These are phyloP conservation scores for Lasiodiplodia sp. DNA, from an alignment of 2,329 filamentous ascomycete species.

Conservation along the genomic window DNA sequence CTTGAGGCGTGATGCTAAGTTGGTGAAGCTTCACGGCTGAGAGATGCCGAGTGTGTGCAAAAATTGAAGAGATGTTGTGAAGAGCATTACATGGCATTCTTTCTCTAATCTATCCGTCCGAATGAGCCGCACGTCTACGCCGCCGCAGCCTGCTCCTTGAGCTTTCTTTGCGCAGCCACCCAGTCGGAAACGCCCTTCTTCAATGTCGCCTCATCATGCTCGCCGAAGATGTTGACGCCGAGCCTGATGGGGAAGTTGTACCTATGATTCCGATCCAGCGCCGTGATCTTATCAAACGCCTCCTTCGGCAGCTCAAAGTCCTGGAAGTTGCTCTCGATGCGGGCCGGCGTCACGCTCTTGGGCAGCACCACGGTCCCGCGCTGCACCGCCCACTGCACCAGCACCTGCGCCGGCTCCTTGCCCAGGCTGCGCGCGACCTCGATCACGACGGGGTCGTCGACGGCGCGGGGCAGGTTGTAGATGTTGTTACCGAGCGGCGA, in stretches of 20 bases:
- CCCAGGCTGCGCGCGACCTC: slow-evolving; percentile 72
- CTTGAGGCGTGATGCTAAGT: background rate
- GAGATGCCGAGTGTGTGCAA: background rate
- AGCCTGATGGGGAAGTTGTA: slow-evolving; percentile 38
- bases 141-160: slow-evolving; percentile 10
- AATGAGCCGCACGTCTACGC: background rate
- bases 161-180: slow-evolving; percentile 43
- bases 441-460: slow-evolving; percentile 73
- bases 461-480: slow-evolving; percentile 67
- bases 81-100: background rate
- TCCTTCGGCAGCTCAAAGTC: slow-evolving; percentile 41
- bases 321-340: slow-evolving; percentile 44
- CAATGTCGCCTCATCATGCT: slow-evolving; percentile 28
- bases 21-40: background rate
- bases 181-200: slow-evolving; percentile 46
- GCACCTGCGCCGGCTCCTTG: slow-evolving; percentile 79
- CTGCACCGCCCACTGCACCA: slow-evolving; percentile 89
- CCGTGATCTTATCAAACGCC: slow-evolving; percentile 47
- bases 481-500: slow-evolving; percentile 65
- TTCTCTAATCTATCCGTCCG: background rate
- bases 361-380: slow-evolving; percentile 79
- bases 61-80: background rate
- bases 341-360: slow-evolving; percentile 59
- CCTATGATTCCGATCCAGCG: slow-evolving; percentile 41
- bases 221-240: slow-evolving; percentile 28